Percentiles rank a stretch among this genome's conserved stretches.
Evolutionary conservation across 164 flowering plant species (phyloP).

Genomic region (Aristolochia contorta): DNA sequence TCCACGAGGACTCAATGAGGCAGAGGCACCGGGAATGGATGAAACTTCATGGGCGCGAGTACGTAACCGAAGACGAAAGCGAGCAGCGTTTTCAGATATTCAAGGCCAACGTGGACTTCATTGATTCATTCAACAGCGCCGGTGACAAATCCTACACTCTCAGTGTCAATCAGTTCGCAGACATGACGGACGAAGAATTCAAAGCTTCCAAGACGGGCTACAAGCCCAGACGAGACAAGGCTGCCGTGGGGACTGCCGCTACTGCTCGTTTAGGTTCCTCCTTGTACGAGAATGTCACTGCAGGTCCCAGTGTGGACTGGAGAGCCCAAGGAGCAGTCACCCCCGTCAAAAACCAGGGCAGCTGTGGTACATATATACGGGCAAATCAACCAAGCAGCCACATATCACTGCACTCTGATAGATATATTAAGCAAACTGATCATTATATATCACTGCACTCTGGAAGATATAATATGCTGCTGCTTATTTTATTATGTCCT

Average conservation of each 20-base stretch:
- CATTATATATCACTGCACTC: background rate
- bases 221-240: background rate
- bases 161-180: constrained; percentile 24
- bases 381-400: too few species aligned
- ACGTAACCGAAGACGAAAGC: constrained; percentile 23
- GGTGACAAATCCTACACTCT: constrained; percentile 14
- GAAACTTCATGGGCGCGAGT: constrained; percentile 19
- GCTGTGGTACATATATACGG: background rate
- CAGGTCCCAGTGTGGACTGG: background rate
- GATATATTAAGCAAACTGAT: background rate
- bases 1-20: constrained; percentile 1
- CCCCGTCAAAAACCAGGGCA: background rate
- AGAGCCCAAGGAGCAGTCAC: background rate
- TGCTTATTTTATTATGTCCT: too few species aligned
- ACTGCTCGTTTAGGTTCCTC: background rate
- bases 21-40: constrained; percentile 31
- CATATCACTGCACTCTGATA: too few species aligned
- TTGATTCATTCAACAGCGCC: background rate
- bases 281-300: background rate
- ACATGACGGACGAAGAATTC: constrained; percentile 32
- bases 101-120: constrained; percentile 1
- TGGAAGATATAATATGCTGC: too few species aligned
- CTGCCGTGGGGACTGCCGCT: too few species aligned
- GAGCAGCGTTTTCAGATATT: constrained; percentile 19
- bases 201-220: constrained; percentile 7